Evolutionary conservation across 345 rosid species (phyloP), one percentile per base, ranked within the genome.

Genomic region (Eucalyptus tenuipes): DNA sequence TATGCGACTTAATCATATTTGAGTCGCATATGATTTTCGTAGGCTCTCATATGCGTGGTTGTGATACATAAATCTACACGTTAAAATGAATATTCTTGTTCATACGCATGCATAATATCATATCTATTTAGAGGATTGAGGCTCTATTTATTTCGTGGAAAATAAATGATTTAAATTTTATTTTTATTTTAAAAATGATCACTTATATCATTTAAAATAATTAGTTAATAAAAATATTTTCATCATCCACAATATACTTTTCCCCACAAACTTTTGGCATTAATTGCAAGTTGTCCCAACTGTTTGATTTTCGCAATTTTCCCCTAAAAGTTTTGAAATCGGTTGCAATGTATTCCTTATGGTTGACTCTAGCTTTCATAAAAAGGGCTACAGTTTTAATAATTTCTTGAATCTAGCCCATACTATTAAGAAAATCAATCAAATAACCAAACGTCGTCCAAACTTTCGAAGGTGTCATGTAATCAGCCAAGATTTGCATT

Each of bases 71-170:
- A 3, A 59, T 27, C 66, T 59, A 27, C 31, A 12, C 0, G n/a
- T 59, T 2, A 12, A 11, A 29, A 12, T 12, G 66, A 59, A 59
- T 59, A 27, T 59, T 27, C 66, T 59, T 59, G 31, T 27, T 25
- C 66, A 59, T 11, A 59, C 4, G 1, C 0, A 59, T 27, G 15
- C 8, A 11, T 59, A 59, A 59, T 59, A 11, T 59, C 18, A 13
- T 13, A 7, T 29, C 37, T n/a, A 64, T 29, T 64, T n/a, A 64
- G 37, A 64, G 18, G 5, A 13, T n/a, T 14, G 5, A n/a, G 1
- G 6, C 6, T 64, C 0, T 3, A 8, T 64, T 64, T 64, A 59
- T 64, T 64, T 15, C 2, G 6, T 7, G 3, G 0, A 7, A n/a
- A 64, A n/a, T n/a, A 7, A n/a, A 11, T 64, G 0, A 64, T 64